Evolutionary conservation across 2,329 filamentous ascomycete species (phyloP).

Genomic region (Trichoderma cornu-damae): DNA sequence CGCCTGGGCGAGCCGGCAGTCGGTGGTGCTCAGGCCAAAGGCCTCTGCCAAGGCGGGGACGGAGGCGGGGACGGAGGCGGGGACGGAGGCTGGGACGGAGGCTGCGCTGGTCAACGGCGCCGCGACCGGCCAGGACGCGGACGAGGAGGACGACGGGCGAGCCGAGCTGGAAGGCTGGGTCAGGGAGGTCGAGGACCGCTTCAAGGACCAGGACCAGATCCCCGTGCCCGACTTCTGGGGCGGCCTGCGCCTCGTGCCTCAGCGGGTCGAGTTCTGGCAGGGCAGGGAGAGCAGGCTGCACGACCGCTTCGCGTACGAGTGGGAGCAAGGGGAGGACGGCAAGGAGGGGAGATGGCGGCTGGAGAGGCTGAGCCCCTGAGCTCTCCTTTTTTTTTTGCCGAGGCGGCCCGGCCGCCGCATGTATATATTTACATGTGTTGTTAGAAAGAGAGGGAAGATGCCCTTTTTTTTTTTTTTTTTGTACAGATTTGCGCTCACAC

Average conservation of each 20-base stretch:
- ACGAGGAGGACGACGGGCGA: slow-evolving; percentile 56
- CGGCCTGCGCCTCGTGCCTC: slow-evolving; percentile 77
- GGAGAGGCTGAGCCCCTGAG: slow-evolving; percentile 66
- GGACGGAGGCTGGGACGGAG: too few relatives aligned
- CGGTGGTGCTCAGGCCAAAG: slow-evolving; percentile 58
- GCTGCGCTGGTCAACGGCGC: neutral
- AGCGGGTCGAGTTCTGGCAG: slow-evolving; percentile 93
- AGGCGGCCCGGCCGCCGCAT: too few relatives aligned
- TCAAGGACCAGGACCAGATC: slow-evolving; percentile 71
- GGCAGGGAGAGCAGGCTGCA: slow-evolving; percentile 84
- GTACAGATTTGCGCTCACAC: neutral
- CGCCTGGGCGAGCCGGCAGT: slow-evolving; percentile 91
- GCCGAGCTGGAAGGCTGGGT: slow-evolving; percentile 73
- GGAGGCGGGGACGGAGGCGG: neutral
- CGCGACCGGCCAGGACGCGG: too few relatives aligned
- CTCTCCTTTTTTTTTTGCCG: too few relatives aligned
- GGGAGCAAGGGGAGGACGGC: slow-evolving; percentile 43
- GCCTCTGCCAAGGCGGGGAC: neutral
- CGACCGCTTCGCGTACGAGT: slow-evolving; percentile 84
- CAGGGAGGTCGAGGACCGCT: slow-evolving; percentile 67
- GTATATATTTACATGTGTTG: neutral
- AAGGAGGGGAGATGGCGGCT: slow-evolving; percentile 56
- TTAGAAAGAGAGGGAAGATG: slow-evolving; percentile 8
- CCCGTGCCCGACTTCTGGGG: slow-evolving; percentile 95
- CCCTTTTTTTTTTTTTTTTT: neutral